Evolutionary conservation across 257 asterid species (phyloP).

Genomic region (Solanum acaule): DNA sequence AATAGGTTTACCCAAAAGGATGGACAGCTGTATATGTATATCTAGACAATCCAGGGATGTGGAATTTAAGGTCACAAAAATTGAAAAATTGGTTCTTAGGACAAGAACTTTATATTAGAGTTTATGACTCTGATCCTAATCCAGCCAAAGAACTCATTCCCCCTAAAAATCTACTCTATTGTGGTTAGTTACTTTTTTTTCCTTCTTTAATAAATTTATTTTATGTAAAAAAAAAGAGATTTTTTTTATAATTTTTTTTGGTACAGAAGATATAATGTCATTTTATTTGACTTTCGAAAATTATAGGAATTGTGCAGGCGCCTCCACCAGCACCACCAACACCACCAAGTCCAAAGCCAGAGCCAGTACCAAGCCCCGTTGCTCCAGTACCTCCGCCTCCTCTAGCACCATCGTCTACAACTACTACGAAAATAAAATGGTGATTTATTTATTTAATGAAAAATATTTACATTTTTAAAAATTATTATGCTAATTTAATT

Average conservation of each 20-base stretch:
- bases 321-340: conserved; percentile 19
- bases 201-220: background rate
- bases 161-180: conserved; percentile 44
- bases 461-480: background rate
- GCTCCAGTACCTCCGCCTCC: background rate
- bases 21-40: conserved; percentile 62
- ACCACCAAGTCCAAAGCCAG: background rate
- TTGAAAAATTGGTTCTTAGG: conserved; percentile 50
- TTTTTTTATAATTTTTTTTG: too few relatives aligned
- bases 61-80: conserved; percentile 73
- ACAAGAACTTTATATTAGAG: conserved; percentile 71
- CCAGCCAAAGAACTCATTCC: conserved; percentile 42
- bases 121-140: conserved; percentile 45
- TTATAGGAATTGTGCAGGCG: conserved; percentile 24
- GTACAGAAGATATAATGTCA: background rate
- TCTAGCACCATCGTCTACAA: background rate
- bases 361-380: conserved; percentile 13
- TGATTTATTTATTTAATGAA: background rate
- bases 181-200: conserved; percentile 27
- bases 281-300: background rate
- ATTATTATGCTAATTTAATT: background rate
- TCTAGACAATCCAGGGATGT: conserved; percentile 79
- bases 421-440: background rate
- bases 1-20: conserved; percentile 59
- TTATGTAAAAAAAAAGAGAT: background rate